phyloP scores from a whole-genome alignment of 2,329 filamentous ascomycete genomes.

The Claviceps pusilla region DNA sequence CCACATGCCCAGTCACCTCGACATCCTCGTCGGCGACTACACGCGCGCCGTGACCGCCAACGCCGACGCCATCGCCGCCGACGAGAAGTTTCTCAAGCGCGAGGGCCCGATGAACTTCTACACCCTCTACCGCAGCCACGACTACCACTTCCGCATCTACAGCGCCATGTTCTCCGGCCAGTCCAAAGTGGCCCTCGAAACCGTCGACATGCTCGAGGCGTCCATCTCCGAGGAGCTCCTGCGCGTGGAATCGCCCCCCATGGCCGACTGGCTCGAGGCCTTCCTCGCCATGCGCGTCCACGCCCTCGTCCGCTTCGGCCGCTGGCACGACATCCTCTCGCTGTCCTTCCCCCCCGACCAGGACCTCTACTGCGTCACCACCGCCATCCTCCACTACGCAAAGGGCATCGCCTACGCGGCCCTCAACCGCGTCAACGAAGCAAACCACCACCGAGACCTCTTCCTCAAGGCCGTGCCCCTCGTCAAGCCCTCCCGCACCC shows the following conservation, averaged over 20 bases:
- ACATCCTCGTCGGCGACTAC: conserved; percentile 60
- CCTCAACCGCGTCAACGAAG: conserved; percentile 36
- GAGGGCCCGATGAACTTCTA: conserved; percentile 57
- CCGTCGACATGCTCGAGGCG: conserved; percentile 41
- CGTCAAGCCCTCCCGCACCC: conserved; percentile 44
- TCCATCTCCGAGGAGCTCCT: conserved; percentile 50
- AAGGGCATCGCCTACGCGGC: conserved; percentile 53
- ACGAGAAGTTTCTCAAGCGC: conserved; percentile 47
- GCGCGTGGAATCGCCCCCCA: conserved; percentile 49
- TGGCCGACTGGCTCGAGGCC: conserved; percentile 66
- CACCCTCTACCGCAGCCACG: conserved; percentile 58
- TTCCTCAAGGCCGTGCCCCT: conserved; percentile 36
- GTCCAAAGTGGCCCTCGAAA: conserved; percentile 45
- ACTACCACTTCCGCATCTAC: conserved; percentile 63
- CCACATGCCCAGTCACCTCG: conserved; percentile 67
- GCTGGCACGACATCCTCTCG: conserved; percentile 50
- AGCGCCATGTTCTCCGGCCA: conserved; percentile 64
- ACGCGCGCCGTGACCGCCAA: conserved; percentile 51
- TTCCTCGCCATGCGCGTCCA: conserved; percentile 55
- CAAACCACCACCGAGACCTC: conserved; percentile 31
- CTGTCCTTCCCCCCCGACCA: conserved; percentile 41
- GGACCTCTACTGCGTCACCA: conserved; percentile 52
- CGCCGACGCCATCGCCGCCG: conserved; percentile 47
- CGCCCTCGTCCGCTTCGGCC: conserved; percentile 57
- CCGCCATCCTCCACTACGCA: conserved; percentile 53